phyloP scores from a whole-genome alignment of 345 rosid genomes.

The Schrenkiella parvula region DNA sequence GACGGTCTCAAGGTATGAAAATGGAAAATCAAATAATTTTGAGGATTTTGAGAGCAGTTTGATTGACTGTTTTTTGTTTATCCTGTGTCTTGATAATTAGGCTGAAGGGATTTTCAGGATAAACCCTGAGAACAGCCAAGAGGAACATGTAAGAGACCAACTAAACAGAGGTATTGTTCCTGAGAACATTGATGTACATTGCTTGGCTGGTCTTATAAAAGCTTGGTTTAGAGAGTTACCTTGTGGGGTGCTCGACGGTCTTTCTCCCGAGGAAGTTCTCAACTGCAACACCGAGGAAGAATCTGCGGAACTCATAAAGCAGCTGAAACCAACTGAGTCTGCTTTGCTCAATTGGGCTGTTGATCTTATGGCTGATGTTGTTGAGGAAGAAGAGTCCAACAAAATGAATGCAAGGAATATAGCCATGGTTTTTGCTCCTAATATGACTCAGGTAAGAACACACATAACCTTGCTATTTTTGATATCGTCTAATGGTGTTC shows the following conservation, averaged over 20 bases:
- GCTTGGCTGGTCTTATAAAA: constrained; percentile 91
- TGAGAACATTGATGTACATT: constrained; percentile 79
- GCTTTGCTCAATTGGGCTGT: constrained; percentile 90
- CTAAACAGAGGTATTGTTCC: constrained; percentile 90
- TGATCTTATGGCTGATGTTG: constrained; percentile 94
- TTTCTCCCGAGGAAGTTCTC: constrained; percentile 90
- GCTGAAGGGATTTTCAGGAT: constrained; percentile 95
- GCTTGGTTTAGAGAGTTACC: constrained; percentile 99
- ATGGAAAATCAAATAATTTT: neutral
- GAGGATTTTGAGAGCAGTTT: neutral
- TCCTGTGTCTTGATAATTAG: constrained; percentile 34
- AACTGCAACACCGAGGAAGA: constrained; percentile 80
- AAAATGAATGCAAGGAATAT: constrained; percentile 96
- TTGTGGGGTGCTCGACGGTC: constrained; percentile 89
- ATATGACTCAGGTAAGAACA: constrained; percentile 80
- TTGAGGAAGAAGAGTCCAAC: constrained; percentile 82
- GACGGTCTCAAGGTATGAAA: constrained; percentile 74
- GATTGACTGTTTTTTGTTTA: neutral
- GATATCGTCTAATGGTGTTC: neutral
- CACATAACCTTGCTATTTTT: neutral
- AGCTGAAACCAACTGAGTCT: constrained; percentile 80
- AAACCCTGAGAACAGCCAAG: constrained; percentile 94
- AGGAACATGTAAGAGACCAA: constrained; percentile 87
- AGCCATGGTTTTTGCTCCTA: constrained; percentile 94
- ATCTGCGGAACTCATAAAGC: constrained; percentile 64